Conservation (phyloP, 352 stramenopile genomes). For the Phytophthora citrophthora region DNA sequence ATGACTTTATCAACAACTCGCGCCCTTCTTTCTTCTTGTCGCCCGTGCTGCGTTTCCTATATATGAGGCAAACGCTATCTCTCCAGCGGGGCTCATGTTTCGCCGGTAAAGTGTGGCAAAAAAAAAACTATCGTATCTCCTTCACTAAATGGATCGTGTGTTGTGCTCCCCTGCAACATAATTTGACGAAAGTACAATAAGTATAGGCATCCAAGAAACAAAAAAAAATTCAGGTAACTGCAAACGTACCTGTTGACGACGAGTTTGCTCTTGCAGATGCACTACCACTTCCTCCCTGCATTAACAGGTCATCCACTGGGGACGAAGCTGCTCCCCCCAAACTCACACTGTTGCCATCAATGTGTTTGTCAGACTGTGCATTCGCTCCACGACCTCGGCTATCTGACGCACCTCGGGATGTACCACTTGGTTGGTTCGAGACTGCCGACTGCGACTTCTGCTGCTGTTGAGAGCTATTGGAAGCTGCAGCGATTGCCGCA, state of each 20-base stretch:
- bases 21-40: slow-evolving; percentile 13
- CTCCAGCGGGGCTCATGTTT: background rate
- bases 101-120: slow-evolving; percentile 10
- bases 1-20: slow-evolving; percentile 56
- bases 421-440: slow-evolving; percentile 14
- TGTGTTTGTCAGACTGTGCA: slow-evolving; percentile 31
- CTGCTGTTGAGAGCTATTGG: slow-evolving; percentile 41
- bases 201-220: background rate
- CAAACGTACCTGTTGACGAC: slow-evolving; percentile 21
- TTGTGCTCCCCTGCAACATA: slow-evolving; percentile 5
- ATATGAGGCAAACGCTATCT: slow-evolving; percentile 17
- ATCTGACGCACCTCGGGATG: slow-evolving; percentile 38
- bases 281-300: slow-evolving; percentile 21
- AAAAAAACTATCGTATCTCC: slow-evolving; percentile 35
- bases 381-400: slow-evolving; percentile 18
- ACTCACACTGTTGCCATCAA: slow-evolving; percentile 40
- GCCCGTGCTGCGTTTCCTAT: slow-evolving; percentile 7
- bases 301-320: slow-evolving; percentile 44
- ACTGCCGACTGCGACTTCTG: slow-evolving; percentile 33
- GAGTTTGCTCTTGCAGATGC: slow-evolving; percentile 5
- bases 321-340: slow-evolving; percentile 24
- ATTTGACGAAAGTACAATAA: slow-evolving; percentile 7
- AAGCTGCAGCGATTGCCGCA: slow-evolving; percentile 42
- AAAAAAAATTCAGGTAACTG: background rate
- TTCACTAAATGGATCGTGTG: slow-evolving; percentile 32